phyloP scores from a whole-genome alignment of 192 early-diverging fungal species.

The Coemansia sp. region DNA sequence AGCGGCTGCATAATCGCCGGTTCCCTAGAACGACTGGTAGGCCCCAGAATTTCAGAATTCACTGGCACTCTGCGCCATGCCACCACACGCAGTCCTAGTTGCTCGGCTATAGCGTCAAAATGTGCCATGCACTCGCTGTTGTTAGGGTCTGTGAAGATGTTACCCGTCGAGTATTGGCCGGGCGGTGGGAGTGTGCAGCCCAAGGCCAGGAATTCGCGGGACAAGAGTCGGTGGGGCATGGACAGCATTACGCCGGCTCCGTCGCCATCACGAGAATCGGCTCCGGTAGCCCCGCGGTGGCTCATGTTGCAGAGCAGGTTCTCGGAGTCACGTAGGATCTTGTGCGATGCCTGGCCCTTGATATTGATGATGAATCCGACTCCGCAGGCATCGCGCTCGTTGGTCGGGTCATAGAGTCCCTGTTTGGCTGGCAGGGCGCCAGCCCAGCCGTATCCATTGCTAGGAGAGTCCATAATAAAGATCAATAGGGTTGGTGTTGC shows the following conservation, averaged over 20 bases:
- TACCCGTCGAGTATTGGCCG: conserved; percentile 96
- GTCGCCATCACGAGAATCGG: conserved; percentile 94
- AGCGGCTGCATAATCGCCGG: conserved; percentile 92
- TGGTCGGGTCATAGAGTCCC: conserved; percentile 83
- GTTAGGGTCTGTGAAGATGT: conserved; percentile 83
- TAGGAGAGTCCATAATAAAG: background rate
- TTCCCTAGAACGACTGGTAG: conserved; percentile 83
- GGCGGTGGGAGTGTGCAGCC: conserved; percentile 66
- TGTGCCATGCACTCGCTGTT: conserved; percentile 66
- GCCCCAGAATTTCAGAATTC: conserved; percentile 86
- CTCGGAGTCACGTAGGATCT: conserved; percentile 86
- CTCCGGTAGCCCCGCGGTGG: conserved; percentile 92
- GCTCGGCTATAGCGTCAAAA: conserved; percentile 79
- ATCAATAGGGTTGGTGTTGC: background rate
- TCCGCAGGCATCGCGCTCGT: conserved; percentile 95
- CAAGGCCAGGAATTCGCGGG: conserved; percentile 59
- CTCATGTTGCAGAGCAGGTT: conserved; percentile 98
- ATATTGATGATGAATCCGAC: conserved; percentile 97
- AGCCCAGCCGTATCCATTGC: conserved; percentile 64
- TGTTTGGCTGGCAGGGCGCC: conserved; percentile 79
- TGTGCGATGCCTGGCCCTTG: conserved; percentile 78
- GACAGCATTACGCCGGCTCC: conserved; percentile 97
- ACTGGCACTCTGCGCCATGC: conserved; percentile 90
- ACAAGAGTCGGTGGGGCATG: conserved; percentile 89
- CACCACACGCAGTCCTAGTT: conserved; percentile 71